These are phyloP conservation scores for Phycomyces nitens DNA, from an alignment of 192 early-diverging fungal species.

Conservation along the genomic window DNA sequence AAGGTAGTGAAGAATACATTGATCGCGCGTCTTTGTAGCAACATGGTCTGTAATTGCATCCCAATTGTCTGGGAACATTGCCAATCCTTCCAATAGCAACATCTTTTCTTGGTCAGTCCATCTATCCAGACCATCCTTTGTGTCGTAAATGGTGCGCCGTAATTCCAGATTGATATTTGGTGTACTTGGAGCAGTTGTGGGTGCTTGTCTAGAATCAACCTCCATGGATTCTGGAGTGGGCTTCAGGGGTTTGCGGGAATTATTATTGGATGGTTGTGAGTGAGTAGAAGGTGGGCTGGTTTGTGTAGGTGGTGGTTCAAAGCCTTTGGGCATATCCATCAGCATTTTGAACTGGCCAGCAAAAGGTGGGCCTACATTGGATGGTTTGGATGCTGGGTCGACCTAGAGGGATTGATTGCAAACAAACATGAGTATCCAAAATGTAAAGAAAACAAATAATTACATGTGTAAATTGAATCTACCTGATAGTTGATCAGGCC, in stretches of 20 bases:
- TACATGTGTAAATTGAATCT: conserved; percentile 3
- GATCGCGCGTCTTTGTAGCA: conserved; percentile 80
- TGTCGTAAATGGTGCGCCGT: conserved; percentile 11
- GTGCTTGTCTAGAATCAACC: background rate
- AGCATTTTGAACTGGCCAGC: conserved; percentile 91
- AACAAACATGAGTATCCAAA: background rate
- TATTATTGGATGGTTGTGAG: too few species aligned
- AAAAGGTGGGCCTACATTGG: conserved; percentile 82
- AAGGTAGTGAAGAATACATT: conserved; percentile 89
- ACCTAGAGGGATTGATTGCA: conserved; percentile 47
- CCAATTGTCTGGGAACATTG: conserved; percentile 95
- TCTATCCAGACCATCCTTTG: conserved; percentile 39
- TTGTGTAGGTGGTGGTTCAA: too few species aligned
- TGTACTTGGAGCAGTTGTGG: background rate
- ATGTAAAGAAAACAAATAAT: background rate
- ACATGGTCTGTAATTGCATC: conserved; percentile 88
- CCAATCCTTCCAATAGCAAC: conserved; percentile 88
- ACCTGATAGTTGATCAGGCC: conserved; percentile 98
- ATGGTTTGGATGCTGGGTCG: conserved; percentile 87
- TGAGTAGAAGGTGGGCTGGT: too few species aligned
- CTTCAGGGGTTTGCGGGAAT: too few species aligned
- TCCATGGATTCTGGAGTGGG: background rate
- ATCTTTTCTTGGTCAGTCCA: conserved; percentile 93
- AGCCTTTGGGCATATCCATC: conserved; percentile 82
- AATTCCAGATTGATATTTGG: conserved; percentile 21